Evolutionary conservation across 352 stramenopile genomes (phyloP).

Genomic region (Hyphochytrium catenoides): DNA sequence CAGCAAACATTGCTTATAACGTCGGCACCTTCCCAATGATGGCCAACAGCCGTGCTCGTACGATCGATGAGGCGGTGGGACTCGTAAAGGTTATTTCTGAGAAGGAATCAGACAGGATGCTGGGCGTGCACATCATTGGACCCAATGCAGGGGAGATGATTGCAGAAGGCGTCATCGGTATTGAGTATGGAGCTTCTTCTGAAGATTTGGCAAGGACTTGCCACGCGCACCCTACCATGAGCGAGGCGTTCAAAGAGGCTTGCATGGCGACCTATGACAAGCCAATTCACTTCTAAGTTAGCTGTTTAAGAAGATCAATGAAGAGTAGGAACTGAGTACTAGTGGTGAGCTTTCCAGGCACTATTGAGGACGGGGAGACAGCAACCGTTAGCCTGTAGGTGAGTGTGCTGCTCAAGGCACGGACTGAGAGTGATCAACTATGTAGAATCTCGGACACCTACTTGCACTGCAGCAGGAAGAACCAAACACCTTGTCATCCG

Average conservation of each 20-base stretch:
- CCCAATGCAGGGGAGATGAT: slow-evolving; percentile 98
- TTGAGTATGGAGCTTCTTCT: slow-evolving; percentile 94
- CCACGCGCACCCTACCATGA: slow-evolving; percentile 91
- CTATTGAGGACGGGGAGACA: too few species aligned
- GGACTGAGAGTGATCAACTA: too few species aligned
- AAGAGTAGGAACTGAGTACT: too few species aligned
- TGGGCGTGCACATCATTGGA: slow-evolving; percentile 97
- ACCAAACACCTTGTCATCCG: too few species aligned
- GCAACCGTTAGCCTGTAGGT: too few species aligned
- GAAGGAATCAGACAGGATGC: slow-evolving; percentile 91
- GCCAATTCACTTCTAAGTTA: slow-evolving; percentile 94
- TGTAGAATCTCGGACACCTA: too few species aligned
- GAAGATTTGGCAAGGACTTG: slow-evolving; percentile 98
- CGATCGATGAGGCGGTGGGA: slow-evolving; percentile 76
- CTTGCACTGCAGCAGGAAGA: too few species aligned
- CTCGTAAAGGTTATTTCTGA: slow-evolving; percentile 95
- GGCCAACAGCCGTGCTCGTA: slow-evolving; percentile 85
- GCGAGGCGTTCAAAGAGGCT: slow-evolving; percentile 97
- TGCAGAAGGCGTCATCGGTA: slow-evolving; percentile 88
- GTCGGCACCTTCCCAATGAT: slow-evolving; percentile 94
- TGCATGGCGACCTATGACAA: slow-evolving; percentile 93
- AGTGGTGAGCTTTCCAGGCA: too few species aligned
- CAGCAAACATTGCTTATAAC: slow-evolving; percentile 77
- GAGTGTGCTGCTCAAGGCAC: too few species aligned
- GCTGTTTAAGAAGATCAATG: too few species aligned